A percentile compares a stretch with the other conserved stretches of the same genome.
These are phyloP conservation scores for Ogataea trehaloabstinens DNA, from an alignment of 805 yeast species.

Conservation along the genomic window DNA sequence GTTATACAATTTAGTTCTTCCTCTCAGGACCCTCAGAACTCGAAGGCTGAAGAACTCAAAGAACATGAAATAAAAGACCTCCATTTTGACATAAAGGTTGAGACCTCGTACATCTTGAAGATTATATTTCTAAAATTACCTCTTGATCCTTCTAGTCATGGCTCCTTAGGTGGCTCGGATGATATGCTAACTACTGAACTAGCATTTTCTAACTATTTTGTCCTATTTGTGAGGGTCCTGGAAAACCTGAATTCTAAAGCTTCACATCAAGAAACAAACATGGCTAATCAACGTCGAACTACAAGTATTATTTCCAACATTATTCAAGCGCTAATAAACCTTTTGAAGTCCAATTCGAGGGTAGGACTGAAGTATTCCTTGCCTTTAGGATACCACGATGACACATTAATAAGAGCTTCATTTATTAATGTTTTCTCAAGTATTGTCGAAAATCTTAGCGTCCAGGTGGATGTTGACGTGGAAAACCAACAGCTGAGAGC, in stretches of 20 bases:
- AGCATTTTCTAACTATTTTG: conserved; percentile 68
- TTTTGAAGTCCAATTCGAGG: conserved; percentile 70
- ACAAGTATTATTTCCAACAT: conserved; percentile 59
- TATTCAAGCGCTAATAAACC: conserved; percentile 61
- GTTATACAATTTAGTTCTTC: conserved; percentile 10
- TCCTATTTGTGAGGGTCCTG: conserved; percentile 52
- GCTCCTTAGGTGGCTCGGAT: conserved; percentile 31
- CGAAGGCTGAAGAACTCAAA: conserved; percentile 16
- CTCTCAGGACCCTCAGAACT: conserved; percentile 3
- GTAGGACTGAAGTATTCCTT: conserved; percentile 74
- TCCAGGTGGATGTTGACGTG: conserved; percentile 17
- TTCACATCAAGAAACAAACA: conserved; percentile 9
- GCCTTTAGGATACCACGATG: conserved; percentile 75
- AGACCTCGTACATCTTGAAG: conserved; percentile 58
- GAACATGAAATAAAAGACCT: conserved; percentile 27
- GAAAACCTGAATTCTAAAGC: conserved; percentile 39
- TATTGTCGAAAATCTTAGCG: conserved; percentile 40
- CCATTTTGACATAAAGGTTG: conserved; percentile 35
- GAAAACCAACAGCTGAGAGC: conserved; percentile 9
- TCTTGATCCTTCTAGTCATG: conserved; percentile 55
- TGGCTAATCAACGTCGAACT: conserved; percentile 47
- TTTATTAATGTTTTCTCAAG: conserved; percentile 76
- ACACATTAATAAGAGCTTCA: conserved; percentile 62
- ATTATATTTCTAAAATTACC: conserved; percentile 54
- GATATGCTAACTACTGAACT: conserved; percentile 38